Conservation (phyloP, 345 rosid species). For the Populus pruinosa region DNA sequence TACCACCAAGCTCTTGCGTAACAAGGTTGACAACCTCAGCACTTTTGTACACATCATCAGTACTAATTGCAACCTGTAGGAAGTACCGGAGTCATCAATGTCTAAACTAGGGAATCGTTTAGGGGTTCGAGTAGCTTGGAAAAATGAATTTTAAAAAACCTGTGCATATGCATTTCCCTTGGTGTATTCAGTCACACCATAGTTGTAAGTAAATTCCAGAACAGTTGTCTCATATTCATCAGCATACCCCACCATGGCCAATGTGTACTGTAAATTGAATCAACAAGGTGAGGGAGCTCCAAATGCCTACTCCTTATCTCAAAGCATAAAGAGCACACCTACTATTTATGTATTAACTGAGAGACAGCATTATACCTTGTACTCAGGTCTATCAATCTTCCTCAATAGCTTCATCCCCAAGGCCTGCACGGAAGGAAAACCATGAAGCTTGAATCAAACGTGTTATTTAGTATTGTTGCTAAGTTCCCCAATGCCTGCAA, state of each 20-base stretch:
- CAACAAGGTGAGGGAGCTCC: background rate
- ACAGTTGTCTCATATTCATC: constrained; percentile 78
- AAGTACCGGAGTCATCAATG: background rate
- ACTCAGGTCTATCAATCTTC: constrained; percentile 62
- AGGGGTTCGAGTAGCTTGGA: background rate
- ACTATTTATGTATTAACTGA: background rate
- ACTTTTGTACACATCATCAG: constrained; percentile 94
- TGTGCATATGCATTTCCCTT: constrained; percentile 94
- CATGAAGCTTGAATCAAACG: too few relatives aligned
- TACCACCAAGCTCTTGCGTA: constrained; percentile 85
- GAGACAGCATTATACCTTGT: constrained; percentile 50
- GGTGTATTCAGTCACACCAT: constrained; percentile 84
- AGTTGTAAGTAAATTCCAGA: constrained; percentile 77
- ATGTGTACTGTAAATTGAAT: constrained; percentile 48
- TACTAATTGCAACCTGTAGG: constrained; percentile 66
- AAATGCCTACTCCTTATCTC: background rate
- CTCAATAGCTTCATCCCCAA: constrained; percentile 24
- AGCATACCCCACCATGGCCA: constrained; percentile 89
- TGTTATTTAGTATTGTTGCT: too few relatives aligned
- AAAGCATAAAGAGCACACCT: background rate
- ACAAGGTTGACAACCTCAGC: constrained; percentile 71
- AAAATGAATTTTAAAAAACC: constrained; percentile 30
- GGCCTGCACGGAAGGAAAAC: too few relatives aligned
- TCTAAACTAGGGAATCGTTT: background rate
- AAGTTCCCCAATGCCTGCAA: too few relatives aligned